Conservation (phyloP, 148 eudicot genomes). For the Drosera capensis region DNA sequence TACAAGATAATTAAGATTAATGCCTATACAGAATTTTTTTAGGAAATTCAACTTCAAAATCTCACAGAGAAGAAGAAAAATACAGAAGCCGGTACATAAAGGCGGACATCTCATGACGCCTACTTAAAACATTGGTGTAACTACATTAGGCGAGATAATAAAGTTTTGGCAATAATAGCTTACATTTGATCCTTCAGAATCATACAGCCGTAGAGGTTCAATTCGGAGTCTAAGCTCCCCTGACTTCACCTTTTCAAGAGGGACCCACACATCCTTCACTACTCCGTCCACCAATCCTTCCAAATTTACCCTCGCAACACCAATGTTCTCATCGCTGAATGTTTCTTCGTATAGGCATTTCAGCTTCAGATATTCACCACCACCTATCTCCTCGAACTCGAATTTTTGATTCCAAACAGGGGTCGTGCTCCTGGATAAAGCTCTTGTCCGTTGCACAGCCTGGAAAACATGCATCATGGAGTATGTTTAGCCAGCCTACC, state of each 20-base stretch:
- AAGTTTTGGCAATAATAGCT: neutral
- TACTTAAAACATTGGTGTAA: no score
- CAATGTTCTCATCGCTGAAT: constrained; percentile 73
- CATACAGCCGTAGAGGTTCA: constrained; percentile 42
- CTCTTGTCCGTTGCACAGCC: constrained; percentile 47
- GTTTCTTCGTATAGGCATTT: constrained; percentile 69
- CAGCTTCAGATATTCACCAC: constrained; percentile 79
- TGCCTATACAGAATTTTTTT: no score
- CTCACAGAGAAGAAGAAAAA: neutral
- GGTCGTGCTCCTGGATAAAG: constrained; percentile 28
- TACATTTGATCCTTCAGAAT: constrained; percentile 33
- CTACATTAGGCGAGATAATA: no score
- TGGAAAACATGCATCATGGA: constrained; percentile 12
- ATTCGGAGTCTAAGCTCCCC: constrained; percentile 79
- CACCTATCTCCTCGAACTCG: constrained; percentile 87
- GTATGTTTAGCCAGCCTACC: neutral
- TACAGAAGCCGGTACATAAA: neutral
- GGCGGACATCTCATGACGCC: neutral
- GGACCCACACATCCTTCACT: constrained; percentile 56
- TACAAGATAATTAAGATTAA: neutral
- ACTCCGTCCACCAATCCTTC: constrained; percentile 78
- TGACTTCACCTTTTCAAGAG: constrained; percentile 83
- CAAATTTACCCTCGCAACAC: constrained; percentile 76
- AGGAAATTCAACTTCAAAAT: neutral
- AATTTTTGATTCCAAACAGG: constrained; percentile 82